Percentiles rank a stretch among this genome's conserved stretches.
phyloP scores from a whole-genome alignment of 352 stramenopile species.

The Plasmopara halstedii region DNA sequence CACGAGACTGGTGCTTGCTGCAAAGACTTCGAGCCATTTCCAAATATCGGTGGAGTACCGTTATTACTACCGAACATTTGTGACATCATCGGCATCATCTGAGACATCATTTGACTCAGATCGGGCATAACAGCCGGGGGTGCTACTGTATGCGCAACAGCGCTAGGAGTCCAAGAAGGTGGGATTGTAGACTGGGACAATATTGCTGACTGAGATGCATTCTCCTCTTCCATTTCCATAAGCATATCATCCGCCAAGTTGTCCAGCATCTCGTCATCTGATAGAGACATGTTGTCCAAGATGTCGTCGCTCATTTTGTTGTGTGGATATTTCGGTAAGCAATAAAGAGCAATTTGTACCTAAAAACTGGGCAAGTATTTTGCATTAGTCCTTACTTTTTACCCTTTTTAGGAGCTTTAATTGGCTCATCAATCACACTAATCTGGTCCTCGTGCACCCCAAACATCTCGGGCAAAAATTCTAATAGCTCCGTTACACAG shows the following conservation, averaged over 20 bases:
- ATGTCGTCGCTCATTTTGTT: conserved; percentile 60
- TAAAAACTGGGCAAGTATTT: not conserved
- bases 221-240: conserved; percentile 47
- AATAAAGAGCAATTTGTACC: not conserved
- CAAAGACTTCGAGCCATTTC: conserved; percentile 8
- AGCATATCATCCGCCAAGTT: conserved; percentile 76
- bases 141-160: conserved; percentile 2
- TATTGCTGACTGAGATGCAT: not conserved
- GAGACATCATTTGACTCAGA: conserved; percentile 73
- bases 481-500: conserved; percentile 61
- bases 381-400: conserved; percentile 22
- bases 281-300: conserved; percentile 76
- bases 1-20: conserved; percentile 29
- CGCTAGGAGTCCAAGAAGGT: conserved; percentile 22
- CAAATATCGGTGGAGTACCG: conserved; percentile 21
- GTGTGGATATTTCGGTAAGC: not conserved
- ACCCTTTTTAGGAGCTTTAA: conserved; percentile 45
- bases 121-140: conserved; percentile 37
- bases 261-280: conserved; percentile 82
- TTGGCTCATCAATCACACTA: conserved; percentile 54
- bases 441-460: conserved; percentile 69
- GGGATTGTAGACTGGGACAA: conserved; percentile 15
- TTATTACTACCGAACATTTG: conserved; percentile 58
- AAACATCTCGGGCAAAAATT: conserved; percentile 73
- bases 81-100: conserved; percentile 75